Base-by-base conservation (phyloP, 257 asterid genomes). In the Rehmannia glutinosa region DNA sequence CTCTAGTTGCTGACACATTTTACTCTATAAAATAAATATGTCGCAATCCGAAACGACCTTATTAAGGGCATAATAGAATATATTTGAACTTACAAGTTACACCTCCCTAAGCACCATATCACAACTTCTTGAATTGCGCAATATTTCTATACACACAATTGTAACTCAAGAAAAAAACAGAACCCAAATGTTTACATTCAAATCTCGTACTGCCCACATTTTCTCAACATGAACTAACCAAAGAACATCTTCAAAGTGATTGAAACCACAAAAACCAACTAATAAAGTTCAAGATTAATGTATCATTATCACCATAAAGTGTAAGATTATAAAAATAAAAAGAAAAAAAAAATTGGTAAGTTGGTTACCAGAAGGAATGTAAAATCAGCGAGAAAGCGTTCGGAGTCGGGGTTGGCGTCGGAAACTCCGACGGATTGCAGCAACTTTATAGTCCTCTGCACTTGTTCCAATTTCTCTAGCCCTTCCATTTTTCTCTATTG, bases 311-410 rank as follows among this genome's bases (percentile, higher is more conserved):
- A 11, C 6, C 20, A 28, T 2, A 7, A 21, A 21, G 39, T 8
- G 19, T 27, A 12, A 7, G 39, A 60, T 33, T 10, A 72, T 5
- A 43, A 64, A 60, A 8, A 12, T 11, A 42, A 8, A 13, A 12
- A 42, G 0, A 42, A 12, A 43, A 43, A 15, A 47, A 1, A 39
- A 33, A 50, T 32, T 35, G 27, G 21, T 16, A n/a, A 66, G n/a
- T n/a, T 10, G 58, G 24, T 49, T 79, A 90, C 97, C 85, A 94
- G 63, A 49, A 93, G 75, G 61, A 58, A 81, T 63, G 83, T 71
- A 66, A 88, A 81, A 55, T 85, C 74, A 2, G 92, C 97, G 55
- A 90, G 95, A 77, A 91, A 86, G 75, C 87, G 83, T 47, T 77
- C 74, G 73, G 91, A 77, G 49, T 60, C 39, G 73, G 89, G 80